phyloP scores from a whole-genome alignment of 495 filamentous ascomycete species.

The Filosporella fistucella region DNA sequence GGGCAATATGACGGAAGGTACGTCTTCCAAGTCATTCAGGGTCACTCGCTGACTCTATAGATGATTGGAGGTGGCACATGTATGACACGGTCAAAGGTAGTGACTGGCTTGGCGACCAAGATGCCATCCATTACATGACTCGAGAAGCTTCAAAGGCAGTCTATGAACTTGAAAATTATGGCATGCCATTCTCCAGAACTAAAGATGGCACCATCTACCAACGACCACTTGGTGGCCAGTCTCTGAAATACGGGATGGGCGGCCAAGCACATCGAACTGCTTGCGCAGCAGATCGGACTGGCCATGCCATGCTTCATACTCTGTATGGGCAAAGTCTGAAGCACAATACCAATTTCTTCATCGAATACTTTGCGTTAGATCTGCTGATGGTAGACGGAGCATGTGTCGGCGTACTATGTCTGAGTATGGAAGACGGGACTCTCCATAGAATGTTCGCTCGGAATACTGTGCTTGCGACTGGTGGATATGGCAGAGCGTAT shows the following conservation, averaged over 20 bases:
- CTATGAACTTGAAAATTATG: constrained; percentile 94
- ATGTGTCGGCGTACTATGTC: constrained; percentile 92
- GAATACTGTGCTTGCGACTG: constrained; percentile 93
- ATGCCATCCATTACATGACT: constrained; percentile 99
- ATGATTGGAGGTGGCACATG: constrained; percentile 99
- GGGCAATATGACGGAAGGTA: constrained; percentile 77
- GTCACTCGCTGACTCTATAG: too few relatives aligned
- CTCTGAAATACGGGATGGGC: constrained; percentile 89
- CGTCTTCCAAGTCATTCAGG: too few relatives aligned
- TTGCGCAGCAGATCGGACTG: constrained; percentile 91
- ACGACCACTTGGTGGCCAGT: constrained; percentile 96
- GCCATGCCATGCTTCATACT: constrained; percentile 93
- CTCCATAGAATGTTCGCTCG: constrained; percentile 93
- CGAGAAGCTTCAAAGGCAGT: constrained; percentile 88
- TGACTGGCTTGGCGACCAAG: constrained; percentile 98
- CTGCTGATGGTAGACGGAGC: constrained; percentile 94
- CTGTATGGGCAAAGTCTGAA: constrained; percentile 95
- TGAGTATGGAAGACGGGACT: constrained; percentile 97
- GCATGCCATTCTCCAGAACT: constrained; percentile 95
- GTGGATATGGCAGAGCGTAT: constrained; percentile 94
- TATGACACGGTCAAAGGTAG: constrained; percentile 99
- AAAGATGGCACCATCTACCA: constrained; percentile 98
- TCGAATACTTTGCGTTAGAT: constrained; percentile 96
- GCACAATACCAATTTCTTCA: constrained; percentile 99
- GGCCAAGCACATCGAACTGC: constrained; percentile 96